Evolutionary conservation across 805 yeast genomes (phyloP).

Genomic region (Barnettozyma populi): DNA sequence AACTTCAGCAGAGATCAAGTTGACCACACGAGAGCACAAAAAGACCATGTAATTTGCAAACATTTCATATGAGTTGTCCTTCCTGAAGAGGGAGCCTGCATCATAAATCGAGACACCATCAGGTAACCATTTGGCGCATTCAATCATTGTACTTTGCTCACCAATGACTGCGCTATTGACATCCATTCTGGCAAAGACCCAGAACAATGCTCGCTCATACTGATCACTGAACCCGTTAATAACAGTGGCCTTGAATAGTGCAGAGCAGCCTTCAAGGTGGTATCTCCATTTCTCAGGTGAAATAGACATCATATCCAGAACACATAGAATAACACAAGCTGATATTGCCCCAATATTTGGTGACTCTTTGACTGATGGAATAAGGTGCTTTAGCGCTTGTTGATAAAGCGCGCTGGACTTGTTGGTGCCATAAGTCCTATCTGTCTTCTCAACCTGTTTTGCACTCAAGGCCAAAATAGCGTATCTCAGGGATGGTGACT

Average conservation of each 20-base stretch:
- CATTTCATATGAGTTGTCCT: conserved; percentile 27
- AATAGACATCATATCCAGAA: conserved; percentile 38
- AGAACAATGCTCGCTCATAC: conserved; percentile 35
- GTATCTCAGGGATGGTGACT: conserved; percentile 28
- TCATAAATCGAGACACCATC: conserved; percentile 20
- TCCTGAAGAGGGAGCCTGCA: conserved; percentile 23
- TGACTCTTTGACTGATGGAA: conserved; percentile 31
- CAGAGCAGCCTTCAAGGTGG: conserved; percentile 35
- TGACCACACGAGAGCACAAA: conserved; percentile 32
- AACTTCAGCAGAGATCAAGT: conserved; percentile 27
- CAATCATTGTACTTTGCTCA: conserved; percentile 33
- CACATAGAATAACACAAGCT: conserved; percentile 37
- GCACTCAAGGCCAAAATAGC: conserved; percentile 32
- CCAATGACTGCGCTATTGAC: conserved; percentile 33
- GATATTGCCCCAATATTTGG: conserved; percentile 28
- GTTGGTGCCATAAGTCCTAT: conserved; percentile 22
- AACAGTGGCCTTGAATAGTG: conserved; percentile 32
- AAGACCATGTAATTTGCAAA: conserved; percentile 38
- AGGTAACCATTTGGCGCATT: conserved; percentile 32
- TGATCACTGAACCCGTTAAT: conserved; percentile 33
- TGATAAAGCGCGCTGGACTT: conserved; percentile 30
- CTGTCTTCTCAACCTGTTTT: conserved; percentile 28
- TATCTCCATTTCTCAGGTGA: conserved; percentile 35
- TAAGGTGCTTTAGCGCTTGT: conserved; percentile 28
- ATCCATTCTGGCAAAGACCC: conserved; percentile 41